phyloP scores from a whole-genome alignment of 78 protist genomes.

The Dictyostelium brefeldianum region DNA sequence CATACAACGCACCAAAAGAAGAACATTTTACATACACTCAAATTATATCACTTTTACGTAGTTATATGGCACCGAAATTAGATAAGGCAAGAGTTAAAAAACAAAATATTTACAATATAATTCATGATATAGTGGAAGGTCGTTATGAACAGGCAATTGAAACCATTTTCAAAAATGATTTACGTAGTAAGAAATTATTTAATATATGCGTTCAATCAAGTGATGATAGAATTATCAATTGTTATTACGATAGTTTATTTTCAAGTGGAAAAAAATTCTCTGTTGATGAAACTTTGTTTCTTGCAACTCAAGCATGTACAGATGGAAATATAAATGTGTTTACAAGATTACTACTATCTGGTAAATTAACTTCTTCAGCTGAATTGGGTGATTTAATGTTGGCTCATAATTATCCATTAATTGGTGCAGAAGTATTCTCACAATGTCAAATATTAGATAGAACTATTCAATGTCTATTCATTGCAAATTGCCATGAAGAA shows the following conservation, averaged over 20 bases:
- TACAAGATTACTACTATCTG: not conserved
- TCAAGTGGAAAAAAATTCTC: slow-evolving; percentile 7
- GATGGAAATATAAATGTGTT: slow-evolving; percentile 17
- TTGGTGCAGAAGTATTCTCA: slow-evolving; percentile 46
- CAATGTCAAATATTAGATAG: slow-evolving; percentile 43
- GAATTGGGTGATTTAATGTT: slow-evolving; percentile 53
- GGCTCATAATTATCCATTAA: slow-evolving; percentile 9
- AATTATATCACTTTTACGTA: not conserved
- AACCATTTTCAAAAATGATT: slow-evolving; percentile 11
- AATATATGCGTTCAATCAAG: not conserved
- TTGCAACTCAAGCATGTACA: slow-evolving; percentile 9
- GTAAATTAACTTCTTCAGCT: not conserved
- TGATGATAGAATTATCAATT: not conserved
- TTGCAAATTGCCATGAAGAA: slow-evolving; percentile 51
- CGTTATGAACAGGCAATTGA: slow-evolving; percentile 17
- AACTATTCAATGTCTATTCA: slow-evolving; percentile 45
- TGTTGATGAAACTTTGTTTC: slow-evolving; percentile 47
- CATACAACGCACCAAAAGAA: not conserved
- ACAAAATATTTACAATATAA: not conserved
- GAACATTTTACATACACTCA: not conserved
- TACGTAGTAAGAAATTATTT: slow-evolving; percentile 46
- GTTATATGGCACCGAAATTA: slow-evolving; percentile 45
- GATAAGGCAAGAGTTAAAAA: slow-evolving; percentile 17
- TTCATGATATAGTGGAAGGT: slow-evolving; percentile 34
- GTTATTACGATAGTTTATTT: not conserved